Percentiles rank a stretch among this genome's conserved stretches.
These are phyloP conservation scores for Daldinia bambusicola DNA, from an alignment of 495 filamentous ascomycete genomes.

Conservation along the genomic window DNA sequence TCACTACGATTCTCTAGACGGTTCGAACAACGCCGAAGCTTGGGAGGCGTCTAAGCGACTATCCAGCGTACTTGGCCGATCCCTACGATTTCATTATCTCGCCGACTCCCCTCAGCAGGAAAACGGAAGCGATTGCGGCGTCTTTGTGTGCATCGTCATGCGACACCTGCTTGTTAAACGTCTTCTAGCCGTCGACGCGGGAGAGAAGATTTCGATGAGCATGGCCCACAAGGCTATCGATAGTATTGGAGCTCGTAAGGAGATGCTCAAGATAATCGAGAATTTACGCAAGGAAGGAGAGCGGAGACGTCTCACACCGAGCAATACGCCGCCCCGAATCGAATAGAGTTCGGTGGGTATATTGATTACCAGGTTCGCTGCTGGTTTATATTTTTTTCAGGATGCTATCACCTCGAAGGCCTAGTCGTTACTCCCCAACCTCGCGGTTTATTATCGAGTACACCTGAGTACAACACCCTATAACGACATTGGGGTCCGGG, in stretches of 20 bases:
- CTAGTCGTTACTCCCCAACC: neutral
- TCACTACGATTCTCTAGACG: conserved; percentile 92
- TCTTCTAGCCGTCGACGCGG: conserved; percentile 77
- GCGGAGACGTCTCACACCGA: conserved; percentile 63
- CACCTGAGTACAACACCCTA: neutral
- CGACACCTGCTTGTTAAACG: conserved; percentile 83
- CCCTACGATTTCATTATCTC: conserved; percentile 77
- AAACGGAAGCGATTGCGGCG: conserved; percentile 92
- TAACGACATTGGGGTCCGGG: too few species aligned
- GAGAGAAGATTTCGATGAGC: conserved; percentile 91
- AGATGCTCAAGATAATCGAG: conserved; percentile 89
- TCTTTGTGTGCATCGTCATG: conserved; percentile 96
- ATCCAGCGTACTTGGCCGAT: conserved; percentile 67
- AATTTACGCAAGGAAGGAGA: conserved; percentile 83
- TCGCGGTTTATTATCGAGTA: neutral
- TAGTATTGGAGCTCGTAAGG: conserved; percentile 77
- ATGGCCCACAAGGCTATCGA: conserved; percentile 83
- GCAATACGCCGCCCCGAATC: conserved; percentile 46
- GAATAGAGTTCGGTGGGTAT: conserved; percentile 32
- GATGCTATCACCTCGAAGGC: neutral
- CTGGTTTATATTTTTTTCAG: neutral
- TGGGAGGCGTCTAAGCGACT: conserved; percentile 70
- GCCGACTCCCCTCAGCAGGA: conserved; percentile 90
- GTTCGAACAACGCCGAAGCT: conserved; percentile 79
- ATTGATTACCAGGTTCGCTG: neutral